These are phyloP conservation scores for Harringtonia lauricola DNA, from an alignment of 2,329 filamentous ascomycete species.

Conservation along the genomic window DNA sequence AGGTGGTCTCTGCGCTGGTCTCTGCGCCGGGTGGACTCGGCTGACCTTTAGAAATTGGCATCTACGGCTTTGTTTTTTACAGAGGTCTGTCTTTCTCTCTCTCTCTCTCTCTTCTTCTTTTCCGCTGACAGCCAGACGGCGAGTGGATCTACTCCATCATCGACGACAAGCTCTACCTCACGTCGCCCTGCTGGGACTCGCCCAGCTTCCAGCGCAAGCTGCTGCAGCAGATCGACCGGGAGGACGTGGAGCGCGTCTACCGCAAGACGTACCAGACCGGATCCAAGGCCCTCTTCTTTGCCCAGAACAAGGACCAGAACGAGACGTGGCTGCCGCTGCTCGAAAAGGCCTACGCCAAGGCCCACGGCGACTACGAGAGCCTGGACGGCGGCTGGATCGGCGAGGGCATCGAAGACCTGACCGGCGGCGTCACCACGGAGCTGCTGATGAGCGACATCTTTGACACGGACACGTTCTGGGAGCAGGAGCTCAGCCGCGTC, in stretches of 20 bases:
- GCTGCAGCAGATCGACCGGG: conserved; percentile 64
- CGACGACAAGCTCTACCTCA: conserved; percentile 81
- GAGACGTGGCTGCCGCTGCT: conserved; percentile 73
- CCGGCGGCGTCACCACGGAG: conserved; percentile 56
- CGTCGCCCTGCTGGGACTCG: conserved; percentile 72
- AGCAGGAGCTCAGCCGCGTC: conserved; percentile 63
- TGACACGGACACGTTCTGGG: conserved; percentile 70
- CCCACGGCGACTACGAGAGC: conserved; percentile 65
- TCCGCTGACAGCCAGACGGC: conserved; percentile 41
- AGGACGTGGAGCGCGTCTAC: conserved; percentile 53
- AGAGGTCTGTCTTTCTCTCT: conserved; percentile 33
- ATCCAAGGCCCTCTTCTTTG: conserved; percentile 65
- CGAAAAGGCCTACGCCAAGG: conserved; percentile 73
- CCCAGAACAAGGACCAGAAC: conserved; percentile 61
- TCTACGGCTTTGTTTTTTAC: conserved; percentile 85
- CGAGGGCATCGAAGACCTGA: conserved; percentile 49
- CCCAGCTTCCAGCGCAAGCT: conserved; percentile 63
- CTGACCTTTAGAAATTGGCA: conserved; percentile 46
- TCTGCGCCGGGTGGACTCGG: neutral
- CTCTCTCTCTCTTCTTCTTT: neutral
- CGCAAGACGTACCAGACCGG: conserved; percentile 62
- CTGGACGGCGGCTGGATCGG: conserved; percentile 62
- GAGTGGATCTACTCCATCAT: conserved; percentile 90
- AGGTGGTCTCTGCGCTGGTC: conserved; percentile 13
- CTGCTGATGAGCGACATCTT: conserved; percentile 57